A percentile compares a stretch with the other conserved stretches of the same genome.
phyloP scores from a whole-genome alignment of 306 rosid species.

The Cucumis hystrix region DNA sequence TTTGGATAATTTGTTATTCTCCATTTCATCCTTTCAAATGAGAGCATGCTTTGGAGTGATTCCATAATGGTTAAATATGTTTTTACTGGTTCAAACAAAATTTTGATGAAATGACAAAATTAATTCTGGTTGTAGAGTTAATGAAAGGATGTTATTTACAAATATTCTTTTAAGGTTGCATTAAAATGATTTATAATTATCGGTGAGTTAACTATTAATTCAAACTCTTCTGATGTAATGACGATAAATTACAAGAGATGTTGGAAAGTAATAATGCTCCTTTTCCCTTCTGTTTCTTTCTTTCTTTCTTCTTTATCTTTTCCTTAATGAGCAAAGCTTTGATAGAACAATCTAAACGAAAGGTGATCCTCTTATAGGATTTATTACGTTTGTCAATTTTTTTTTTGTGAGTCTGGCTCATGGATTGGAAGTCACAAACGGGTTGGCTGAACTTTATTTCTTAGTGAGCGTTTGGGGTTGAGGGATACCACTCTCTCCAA shows the following conservation, averaged over 20 bases:
- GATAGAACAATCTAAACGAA: not conserved
- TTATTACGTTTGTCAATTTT: not conserved
- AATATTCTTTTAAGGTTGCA: not conserved
- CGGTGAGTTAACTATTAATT: not conserved
- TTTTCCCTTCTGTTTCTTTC: not conserved
- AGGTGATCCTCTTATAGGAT: not conserved
- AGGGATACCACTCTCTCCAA: too few species aligned
- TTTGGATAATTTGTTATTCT: too few species aligned
- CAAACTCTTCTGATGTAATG: not conserved
- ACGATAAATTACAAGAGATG: not conserved
- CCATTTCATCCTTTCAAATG: too few species aligned
- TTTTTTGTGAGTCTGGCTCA: not conserved
- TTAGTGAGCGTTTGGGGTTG: too few species aligned
- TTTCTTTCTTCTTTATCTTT: not conserved
- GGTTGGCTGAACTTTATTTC: not conserved
- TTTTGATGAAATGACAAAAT: too few species aligned
- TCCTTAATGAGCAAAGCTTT: not conserved
- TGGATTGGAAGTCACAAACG: not conserved
- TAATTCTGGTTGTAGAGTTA: too few species aligned
- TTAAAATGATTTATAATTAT: not conserved
- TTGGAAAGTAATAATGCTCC: not conserved
- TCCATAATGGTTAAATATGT: too few species aligned
- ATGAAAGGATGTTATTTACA: too few species aligned
- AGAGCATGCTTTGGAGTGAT: too few species aligned
- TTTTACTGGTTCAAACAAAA: too few species aligned